Evolutionary conservation across 208 protist species (phyloP).

Genomic region (Crithidia expoeki): DNA sequence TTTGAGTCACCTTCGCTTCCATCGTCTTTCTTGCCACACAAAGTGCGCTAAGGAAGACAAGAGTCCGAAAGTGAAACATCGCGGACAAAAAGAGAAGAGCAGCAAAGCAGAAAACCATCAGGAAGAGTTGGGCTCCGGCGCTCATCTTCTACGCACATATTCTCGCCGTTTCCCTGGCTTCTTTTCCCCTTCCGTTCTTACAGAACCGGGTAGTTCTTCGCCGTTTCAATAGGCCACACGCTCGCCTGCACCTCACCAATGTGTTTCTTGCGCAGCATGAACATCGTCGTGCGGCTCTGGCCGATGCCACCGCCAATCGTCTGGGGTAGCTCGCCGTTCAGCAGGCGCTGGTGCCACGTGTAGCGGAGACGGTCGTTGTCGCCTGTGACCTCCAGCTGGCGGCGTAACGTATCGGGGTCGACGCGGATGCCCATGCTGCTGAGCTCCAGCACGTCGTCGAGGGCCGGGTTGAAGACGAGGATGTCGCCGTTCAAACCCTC

Average conservation of each 20-base stretch:
- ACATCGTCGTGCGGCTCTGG: slow-evolving; percentile 89
- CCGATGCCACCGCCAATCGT: slow-evolving; percentile 89
- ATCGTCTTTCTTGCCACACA: no score
- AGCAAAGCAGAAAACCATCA: no score
- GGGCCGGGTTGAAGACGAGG: slow-evolving; percentile 82
- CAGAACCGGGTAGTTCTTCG: slow-evolving; percentile 35
- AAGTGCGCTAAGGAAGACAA: no score
- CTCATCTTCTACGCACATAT: no score
- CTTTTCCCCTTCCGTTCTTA: slow-evolving; percentile 15
- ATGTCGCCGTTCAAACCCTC: slow-evolving; percentile 91
- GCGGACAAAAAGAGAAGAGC: no score
- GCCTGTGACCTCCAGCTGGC: slow-evolving; percentile 78
- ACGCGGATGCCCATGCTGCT: slow-evolving; percentile 94
- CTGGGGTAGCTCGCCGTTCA: slow-evolving; percentile 80
- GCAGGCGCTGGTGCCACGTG: slow-evolving; percentile 79
- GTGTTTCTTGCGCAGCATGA: slow-evolving; percentile 89
- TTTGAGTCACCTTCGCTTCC: no score
- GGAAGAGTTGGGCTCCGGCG: no score
- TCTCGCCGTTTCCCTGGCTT: no score
- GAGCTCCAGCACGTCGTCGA: slow-evolving; percentile 89
- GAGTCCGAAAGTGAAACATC: no score
- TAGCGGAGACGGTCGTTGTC: slow-evolving; percentile 65
- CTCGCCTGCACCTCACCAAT: slow-evolving; percentile 93
- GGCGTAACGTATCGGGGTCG: slow-evolving; percentile 70
- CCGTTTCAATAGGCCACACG: slow-evolving; percentile 72